Percentiles rank a stretch among this genome's conserved stretches.
These are phyloP conservation scores for Leucosporidium yakuticum DNA, from an alignment of 768 basidiomycete species.

Conservation along the genomic window DNA sequence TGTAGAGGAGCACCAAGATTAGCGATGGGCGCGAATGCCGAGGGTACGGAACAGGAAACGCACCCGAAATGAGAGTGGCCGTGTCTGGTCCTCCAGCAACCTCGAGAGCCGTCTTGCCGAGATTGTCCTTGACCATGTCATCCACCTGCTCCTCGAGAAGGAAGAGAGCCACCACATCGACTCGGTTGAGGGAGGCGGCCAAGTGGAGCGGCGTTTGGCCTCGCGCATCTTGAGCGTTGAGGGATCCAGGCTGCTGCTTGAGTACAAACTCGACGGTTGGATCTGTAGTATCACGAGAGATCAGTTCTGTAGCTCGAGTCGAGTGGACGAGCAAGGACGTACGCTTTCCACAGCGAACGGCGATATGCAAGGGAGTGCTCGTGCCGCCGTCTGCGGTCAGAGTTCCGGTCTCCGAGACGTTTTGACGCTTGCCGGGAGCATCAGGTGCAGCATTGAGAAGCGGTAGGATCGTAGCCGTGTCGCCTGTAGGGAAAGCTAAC, in stretches of 20 bases:
- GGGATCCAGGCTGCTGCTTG: slow-evolving; percentile 16
- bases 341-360: slow-evolving; percentile 32
- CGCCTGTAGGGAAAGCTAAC: no score
- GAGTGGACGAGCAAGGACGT: background rate
- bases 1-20: slow-evolving; percentile 42
- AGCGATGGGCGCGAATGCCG: slow-evolving; percentile 29
- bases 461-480: slow-evolving; percentile 39
- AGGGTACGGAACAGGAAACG: background rate
- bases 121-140: slow-evolving; percentile 63
- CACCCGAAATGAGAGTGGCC: slow-evolving; percentile 62
- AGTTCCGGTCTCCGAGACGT: slow-evolving; percentile 36
- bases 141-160: slow-evolving; percentile 74
- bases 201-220: slow-evolving; percentile 68
- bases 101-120: slow-evolving; percentile 64
- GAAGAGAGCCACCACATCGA: slow-evolving; percentile 66
- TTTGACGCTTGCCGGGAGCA: slow-evolving; percentile 31
- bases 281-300: slow-evolving; percentile 16
- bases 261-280: slow-evolving; percentile 33
- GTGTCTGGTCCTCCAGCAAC: slow-evolving; percentile 66
- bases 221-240: slow-evolving; percentile 47
- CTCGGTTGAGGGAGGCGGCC: slow-evolving; percentile 64
- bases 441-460: slow-evolving; percentile 39
- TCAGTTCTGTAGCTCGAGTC: slow-evolving; percentile 20
- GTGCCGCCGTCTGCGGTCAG: background rate
- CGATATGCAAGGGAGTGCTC: slow-evolving; percentile 31